Evolutionary conservation across 805 yeast species (phyloP), one percentile per base, ranked within the genome.

Genomic region (Saccharomycopsis fibuligera): DNA sequence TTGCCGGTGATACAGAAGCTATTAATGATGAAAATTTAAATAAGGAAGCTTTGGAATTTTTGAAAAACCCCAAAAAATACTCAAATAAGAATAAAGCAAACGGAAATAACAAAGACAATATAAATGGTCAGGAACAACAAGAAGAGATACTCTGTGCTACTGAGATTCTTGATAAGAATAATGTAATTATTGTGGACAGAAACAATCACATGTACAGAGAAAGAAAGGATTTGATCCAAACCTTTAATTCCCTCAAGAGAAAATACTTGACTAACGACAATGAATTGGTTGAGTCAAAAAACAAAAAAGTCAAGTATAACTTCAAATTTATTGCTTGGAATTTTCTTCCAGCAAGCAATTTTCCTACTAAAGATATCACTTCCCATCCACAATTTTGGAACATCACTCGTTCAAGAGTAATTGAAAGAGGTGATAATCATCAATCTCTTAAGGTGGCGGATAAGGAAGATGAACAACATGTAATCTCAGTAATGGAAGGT

Each of bases 361-460:
- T 47, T 5, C 58, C 60, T 37, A 23, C 33, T 4, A 55, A 64
- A 3, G 62, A 66, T 1, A 12, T 22, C 17, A 4, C 16, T 16
- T 67, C 62, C n/a, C 56, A 63, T 12, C 53, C 61, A 1, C 56
- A 64, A 5, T 57, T 81, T 1, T 75, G 78, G 74, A 56, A 68
- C 2, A 51, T 81, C 1, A 86, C 96, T 0, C 63, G 66, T 5
- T 62, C 68, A 0, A 70, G 97, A 47, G 83, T 91, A 0, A 44
- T 70, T 3, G 59, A 61, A 2, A 73, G 99, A 57, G 96, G 96
- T 2, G 90, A 88, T 58, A 83, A 86, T 54, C 99, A 93, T 62
- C 96, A 86, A 62, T 78, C 90, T 1, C 85, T 93, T 31, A 80
- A 83, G 55, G 72, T 70, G 3, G 23, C 6, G 3, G 16, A 24